A percentile compares a stretch with the other conserved stretches of the same genome.
These are phyloP conservation scores for Agrostemma githago DNA, from an alignment of 148 eudicot genomes.

Conservation along the genomic window DNA sequence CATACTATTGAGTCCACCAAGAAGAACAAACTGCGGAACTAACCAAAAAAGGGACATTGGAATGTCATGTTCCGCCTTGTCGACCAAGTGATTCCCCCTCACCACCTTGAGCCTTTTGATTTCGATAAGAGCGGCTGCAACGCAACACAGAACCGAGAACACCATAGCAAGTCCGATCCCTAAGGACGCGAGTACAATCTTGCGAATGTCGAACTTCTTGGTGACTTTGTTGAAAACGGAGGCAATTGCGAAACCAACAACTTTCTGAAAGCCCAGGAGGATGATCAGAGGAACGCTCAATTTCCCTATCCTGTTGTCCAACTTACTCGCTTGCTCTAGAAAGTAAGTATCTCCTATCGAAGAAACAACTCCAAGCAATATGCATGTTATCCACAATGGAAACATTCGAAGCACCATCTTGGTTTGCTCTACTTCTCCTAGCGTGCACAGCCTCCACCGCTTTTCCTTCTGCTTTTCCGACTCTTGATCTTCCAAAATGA, in stretches of 20 bases:
- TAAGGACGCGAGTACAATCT: background rate
- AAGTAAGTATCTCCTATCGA: slow-evolving; percentile 48
- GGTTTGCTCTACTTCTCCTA: slow-evolving; percentile 42
- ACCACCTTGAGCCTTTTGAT: slow-evolving; percentile 17
- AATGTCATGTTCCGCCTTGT: slow-evolving; percentile 18
- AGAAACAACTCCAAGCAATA: slow-evolving; percentile 32
- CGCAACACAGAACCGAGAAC: slow-evolving; percentile 28
- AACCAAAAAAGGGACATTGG: slow-evolving; percentile 26
- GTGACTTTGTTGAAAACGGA: background rate
- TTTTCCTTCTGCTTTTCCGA: slow-evolving; percentile 20
- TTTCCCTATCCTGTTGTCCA: slow-evolving; percentile 34
- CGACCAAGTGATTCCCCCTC: slow-evolving; percentile 19
- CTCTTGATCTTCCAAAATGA: slow-evolving; percentile 11
- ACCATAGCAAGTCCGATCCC: slow-evolving; percentile 14
- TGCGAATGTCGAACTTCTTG: background rate
- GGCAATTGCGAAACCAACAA: background rate
- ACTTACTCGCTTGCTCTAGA: slow-evolving; percentile 43
- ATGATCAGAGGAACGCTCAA: slow-evolving; percentile 24
- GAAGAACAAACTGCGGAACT: slow-evolving; percentile 27
- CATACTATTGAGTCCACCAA: background rate
- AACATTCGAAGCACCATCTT: slow-evolving; percentile 34
- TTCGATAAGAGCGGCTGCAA: slow-evolving; percentile 35
- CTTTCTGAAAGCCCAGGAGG: slow-evolving; percentile 22
- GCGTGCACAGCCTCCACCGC: slow-evolving; percentile 38
- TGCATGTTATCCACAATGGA: slow-evolving; percentile 44